Base-by-base conservation (phyloP, 805 yeast genomes). In the Yarrowia yakushimensis region DNA sequence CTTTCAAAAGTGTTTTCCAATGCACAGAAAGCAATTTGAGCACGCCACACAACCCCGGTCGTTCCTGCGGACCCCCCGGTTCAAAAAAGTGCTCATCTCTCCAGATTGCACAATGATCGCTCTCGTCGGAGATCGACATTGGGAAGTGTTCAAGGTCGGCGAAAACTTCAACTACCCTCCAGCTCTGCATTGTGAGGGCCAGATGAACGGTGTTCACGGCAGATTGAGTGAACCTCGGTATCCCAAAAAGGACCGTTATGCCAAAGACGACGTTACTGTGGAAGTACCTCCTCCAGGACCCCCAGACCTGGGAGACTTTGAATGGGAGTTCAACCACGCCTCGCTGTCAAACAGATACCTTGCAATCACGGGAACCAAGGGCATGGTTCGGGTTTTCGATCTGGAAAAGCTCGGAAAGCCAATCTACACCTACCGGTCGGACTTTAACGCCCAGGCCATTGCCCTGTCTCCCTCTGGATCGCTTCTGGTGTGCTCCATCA, bases 1-100 rank as follows among this genome's bases (percentile, higher is more conserved):
- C 60, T 90, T 85, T 71, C 85, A 86, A 6, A 87, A 85, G 68
- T 89, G 93, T 68, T 91, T 90, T 73, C 97, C 97, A 0, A 82
- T 85, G 62, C 88, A 87, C 70, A 79, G 96, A 64, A 85, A 82
- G 65, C 78, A 82, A 55, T 77, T 79, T 55, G 83, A 83, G 45
- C 80, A 79, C 69, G 74, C 77, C 27, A 82, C 86, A 0, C 85
- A 83, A 63, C 73, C 84, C 9, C 79, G 79, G 54, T 76, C 82
- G 62, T 74, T 83, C 31, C 71, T 81, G 55, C 74, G 81, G 33
- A 75, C 78, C 72, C 75, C 83, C 76, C 80, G 74, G 65, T 67
- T 17, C 66, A 67, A 34, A 52, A 48, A 25, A 50, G 80, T 67
- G 75, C 81, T 88, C 64, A 78, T 84, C 46, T 79, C 94, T 9